Evolutionary conservation across 331 rosid genomes (phyloP), one percentile per base, ranked within the genome.

Genomic region (Pyracantha coccinea): DNA sequence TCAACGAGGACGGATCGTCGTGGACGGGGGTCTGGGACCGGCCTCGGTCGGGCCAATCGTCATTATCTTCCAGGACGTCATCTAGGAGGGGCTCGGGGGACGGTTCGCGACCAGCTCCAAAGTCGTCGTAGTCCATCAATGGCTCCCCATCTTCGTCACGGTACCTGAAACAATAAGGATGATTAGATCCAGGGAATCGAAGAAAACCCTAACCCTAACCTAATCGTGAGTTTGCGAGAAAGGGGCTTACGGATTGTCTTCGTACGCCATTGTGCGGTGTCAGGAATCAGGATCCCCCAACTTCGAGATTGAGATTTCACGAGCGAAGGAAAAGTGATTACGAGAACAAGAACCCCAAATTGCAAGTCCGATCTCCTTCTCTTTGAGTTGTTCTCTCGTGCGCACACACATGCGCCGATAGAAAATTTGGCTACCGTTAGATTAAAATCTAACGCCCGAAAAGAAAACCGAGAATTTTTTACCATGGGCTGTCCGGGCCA

Each of bases 141-240:
- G 98, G 87, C 77, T 95, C 99, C 1, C 99, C 99, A n/a, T 95
- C 97, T 81, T 95, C 99, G 24, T 95, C 99, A 20, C 97, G 97
- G 69, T 83, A 89, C 97, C 99, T 95, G 79, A 70, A 69, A 81
- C 8, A 62, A 68, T 27, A 55, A 68, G 23, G 32, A 1, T 14
- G 21, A 52, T 14, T 7, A n/a, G 31, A 54, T 71, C 57, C 67
- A 41, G 25, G 59, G 50, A 71, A 38, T 29, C 17, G 29, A 35
- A 44, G 57, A n/a, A 72, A 84, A 75, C 84, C 82, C 81, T 52
- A 75, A 63, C 78, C 41, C 77, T 66, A 80, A 66, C 84, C 80
- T 58, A 75, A 67, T 76, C 44, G 74, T 72, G 76, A 63, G 21
- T 52, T 71, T 50, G 13, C 44, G 63, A 53, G 57, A 47, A 54